A percentile compares a stretch with the other conserved stretches of the same genome.
These are phyloP conservation scores for Rhododendron kiyosumense DNA, from an alignment of 148 eudicot genomes.

Conservation along the genomic window DNA sequence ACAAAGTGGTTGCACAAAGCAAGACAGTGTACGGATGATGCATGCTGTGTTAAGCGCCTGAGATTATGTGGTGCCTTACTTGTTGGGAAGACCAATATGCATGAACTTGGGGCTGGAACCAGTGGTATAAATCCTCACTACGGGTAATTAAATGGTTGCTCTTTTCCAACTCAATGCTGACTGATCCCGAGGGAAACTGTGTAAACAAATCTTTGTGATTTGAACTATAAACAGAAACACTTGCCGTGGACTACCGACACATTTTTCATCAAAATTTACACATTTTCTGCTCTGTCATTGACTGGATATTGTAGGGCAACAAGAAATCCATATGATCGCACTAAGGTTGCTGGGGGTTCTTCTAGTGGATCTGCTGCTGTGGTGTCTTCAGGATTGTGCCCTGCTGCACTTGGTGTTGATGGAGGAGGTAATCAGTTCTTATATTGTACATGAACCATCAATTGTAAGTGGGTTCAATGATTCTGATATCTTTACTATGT, in stretches of 20 bases:
- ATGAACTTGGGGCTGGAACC: slow-evolving; percentile 96
- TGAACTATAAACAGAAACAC: not conserved
- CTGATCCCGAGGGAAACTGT: not conserved
- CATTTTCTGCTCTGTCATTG: not conserved
- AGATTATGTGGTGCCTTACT: slow-evolving; percentile 82
- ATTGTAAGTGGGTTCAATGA: not conserved
- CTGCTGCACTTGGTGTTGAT: slow-evolving; percentile 93
- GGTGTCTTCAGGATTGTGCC: slow-evolving; percentile 91
- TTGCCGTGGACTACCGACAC: not conserved
- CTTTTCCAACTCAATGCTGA: not conserved
- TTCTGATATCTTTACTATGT: not conserved
- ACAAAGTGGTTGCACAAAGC: slow-evolving; percentile 88
- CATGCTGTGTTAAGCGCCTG: slow-evolving; percentile 67
- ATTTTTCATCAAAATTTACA: not conserved
- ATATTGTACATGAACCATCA: not conserved
- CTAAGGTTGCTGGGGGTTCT: slow-evolving; percentile 78
- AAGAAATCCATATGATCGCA: slow-evolving; percentile 73
- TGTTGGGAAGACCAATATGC: slow-evolving; percentile 98
- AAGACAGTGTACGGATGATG: slow-evolving; percentile 70
- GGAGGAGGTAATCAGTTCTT: slow-evolving; percentile 70
- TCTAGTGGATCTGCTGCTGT: slow-evolving; percentile 99
- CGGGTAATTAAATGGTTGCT: slow-evolving; percentile 47
- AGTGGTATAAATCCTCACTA: slow-evolving; percentile 99
- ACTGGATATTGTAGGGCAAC: slow-evolving; percentile 39
- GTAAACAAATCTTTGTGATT: not conserved